A percentile compares a stretch with the other conserved stretches of the same genome.
Evolutionary conservation across 78 protist genomes (phyloP).

Genomic region (Ministeria vibrans): DNA sequence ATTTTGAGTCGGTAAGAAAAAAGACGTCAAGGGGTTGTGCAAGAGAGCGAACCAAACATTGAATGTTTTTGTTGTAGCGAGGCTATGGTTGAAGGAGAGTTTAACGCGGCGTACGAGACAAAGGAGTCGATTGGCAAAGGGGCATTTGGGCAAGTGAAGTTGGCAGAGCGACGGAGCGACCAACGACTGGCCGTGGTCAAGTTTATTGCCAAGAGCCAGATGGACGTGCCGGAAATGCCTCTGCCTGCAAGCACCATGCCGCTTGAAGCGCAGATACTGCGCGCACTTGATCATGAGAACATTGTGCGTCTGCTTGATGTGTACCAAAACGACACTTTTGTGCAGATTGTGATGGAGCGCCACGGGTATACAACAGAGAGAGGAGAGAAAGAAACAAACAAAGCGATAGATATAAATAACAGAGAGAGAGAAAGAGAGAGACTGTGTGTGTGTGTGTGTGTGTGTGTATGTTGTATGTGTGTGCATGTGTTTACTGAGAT

Average conservation of each 20-base stretch:
- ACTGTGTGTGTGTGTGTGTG: neutral
- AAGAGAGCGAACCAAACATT: neutral
- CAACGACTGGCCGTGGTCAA: slow-evolving; percentile 10
- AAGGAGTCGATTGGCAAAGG: slow-evolving; percentile 13
- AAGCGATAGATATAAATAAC: no score
- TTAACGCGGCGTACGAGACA: neutral
- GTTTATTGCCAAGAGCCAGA: neutral
- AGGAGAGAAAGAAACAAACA: no score
- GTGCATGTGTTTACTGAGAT: neutral
- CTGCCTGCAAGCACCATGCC: slow-evolving; percentile 2
- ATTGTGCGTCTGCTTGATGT: neutral
- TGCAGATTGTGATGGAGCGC: slow-evolving; percentile 5
- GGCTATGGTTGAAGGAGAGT: neutral
- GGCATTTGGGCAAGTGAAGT: slow-evolving; percentile 11
- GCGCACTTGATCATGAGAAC: neutral
- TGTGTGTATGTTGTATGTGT: neutral
- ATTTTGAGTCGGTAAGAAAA: neutral
- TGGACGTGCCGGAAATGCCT: neutral
- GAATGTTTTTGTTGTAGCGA: neutral
- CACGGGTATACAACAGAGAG: no score
- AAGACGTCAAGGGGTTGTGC: neutral
- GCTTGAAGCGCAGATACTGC: slow-evolving; percentile 1
- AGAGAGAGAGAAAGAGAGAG: no score
- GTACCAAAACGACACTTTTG: neutral
- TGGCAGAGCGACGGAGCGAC: neutral